Evolutionary conservation across 2,329 filamentous ascomycete genomes (phyloP).

Genomic region (Dothidotthia symphoricarpi): DNA sequence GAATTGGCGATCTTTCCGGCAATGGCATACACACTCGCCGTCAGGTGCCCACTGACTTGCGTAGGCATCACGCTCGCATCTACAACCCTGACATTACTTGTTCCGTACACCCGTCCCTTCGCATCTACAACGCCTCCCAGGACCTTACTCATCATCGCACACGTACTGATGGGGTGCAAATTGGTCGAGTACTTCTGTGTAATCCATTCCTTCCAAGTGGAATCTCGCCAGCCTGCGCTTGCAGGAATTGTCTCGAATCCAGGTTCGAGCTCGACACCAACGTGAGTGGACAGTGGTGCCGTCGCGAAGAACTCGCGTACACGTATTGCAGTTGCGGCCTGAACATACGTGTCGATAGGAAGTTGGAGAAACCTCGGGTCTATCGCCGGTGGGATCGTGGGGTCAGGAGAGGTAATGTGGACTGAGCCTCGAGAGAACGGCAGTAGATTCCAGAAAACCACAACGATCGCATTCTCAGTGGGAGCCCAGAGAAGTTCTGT

Average conservation of each 20-base stretch:
- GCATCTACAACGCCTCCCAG: slow-evolving; percentile 38
- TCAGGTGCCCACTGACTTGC: slow-evolving; percentile 39
- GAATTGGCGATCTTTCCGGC: slow-evolving; percentile 36
- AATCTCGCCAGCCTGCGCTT: slow-evolving; percentile 5
- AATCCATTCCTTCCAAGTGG: too few relatives aligned
- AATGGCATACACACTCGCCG: slow-evolving; percentile 39
- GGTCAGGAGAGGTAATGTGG: slow-evolving; percentile 33
- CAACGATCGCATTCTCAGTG: slow-evolving; percentile 28
- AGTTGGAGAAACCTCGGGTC: slow-evolving; percentile 47
- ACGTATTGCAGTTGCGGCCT: slow-evolving; percentile 36
- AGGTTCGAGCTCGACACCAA: slow-evolving; percentile 21
- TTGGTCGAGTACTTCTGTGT: slow-evolving; percentile 15
- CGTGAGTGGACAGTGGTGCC: slow-evolving; percentile 21
- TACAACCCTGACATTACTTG: slow-evolving; percentile 36
- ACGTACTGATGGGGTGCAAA: slow-evolving; percentile 36
- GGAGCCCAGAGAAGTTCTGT: slow-evolving; percentile 49
- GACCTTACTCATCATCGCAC: slow-evolving; percentile 35
- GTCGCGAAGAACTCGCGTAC: slow-evolving; percentile 33
- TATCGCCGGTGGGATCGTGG: slow-evolving; percentile 40
- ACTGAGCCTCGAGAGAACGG: slow-evolving; percentile 39
- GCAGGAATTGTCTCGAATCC: slow-evolving; percentile 22
- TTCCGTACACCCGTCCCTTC: slow-evolving; percentile 36
- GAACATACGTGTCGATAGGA: slow-evolving; percentile 39
- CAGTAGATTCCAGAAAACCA: slow-evolving; percentile 43
- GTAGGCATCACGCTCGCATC: slow-evolving; percentile 40